These are phyloP conservation scores for Dactylellina sp. DNA, from an alignment of 2,329 filamentous ascomycete genomes.

Conservation along the genomic window DNA sequence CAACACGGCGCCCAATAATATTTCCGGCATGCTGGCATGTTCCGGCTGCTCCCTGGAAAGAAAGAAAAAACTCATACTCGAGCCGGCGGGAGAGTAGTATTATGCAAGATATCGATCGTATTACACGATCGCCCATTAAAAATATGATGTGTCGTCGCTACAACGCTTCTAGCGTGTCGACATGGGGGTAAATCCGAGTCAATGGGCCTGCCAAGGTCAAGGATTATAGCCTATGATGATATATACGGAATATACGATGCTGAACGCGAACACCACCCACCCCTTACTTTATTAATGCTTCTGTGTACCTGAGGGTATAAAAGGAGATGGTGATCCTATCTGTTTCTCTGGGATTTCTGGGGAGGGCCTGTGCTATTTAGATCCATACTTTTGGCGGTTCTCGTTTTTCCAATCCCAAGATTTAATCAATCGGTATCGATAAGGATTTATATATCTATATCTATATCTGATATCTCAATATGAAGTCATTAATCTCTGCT, in stretches of 20 bases:
- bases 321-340: constrained; percentile 7
- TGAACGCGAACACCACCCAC: constrained; percentile 2
- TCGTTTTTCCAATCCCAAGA: too few relatives aligned
- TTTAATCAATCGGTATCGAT: not conserved
- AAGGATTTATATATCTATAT: not conserved
- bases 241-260: constrained; percentile 27
- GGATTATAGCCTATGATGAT: constrained; percentile 47
- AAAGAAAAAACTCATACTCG: too few relatives aligned
- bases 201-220: not conserved
- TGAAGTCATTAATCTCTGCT: constrained; percentile 36
- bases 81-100: constrained; percentile 1
- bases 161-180: too few relatives aligned
- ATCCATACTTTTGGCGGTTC: too few relatives aligned
- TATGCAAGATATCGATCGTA: constrained; percentile 35
- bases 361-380: too few relatives aligned
- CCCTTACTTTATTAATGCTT: not conserved
- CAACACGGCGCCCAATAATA: constrained; percentile 18
- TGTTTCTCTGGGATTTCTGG: too few relatives aligned
- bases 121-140: constrained; percentile 22
- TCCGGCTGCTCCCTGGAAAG: too few relatives aligned
- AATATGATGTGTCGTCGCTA: too few relatives aligned
- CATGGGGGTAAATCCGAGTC: constrained; percentile 19
- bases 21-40: constrained; percentile 29
- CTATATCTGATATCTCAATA: constrained; percentile 11
- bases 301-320: constrained; percentile 1